Evolutionary conservation across 2,329 filamentous ascomycete species (phyloP).

Genomic region (Rachicladosporium sp.): DNA sequence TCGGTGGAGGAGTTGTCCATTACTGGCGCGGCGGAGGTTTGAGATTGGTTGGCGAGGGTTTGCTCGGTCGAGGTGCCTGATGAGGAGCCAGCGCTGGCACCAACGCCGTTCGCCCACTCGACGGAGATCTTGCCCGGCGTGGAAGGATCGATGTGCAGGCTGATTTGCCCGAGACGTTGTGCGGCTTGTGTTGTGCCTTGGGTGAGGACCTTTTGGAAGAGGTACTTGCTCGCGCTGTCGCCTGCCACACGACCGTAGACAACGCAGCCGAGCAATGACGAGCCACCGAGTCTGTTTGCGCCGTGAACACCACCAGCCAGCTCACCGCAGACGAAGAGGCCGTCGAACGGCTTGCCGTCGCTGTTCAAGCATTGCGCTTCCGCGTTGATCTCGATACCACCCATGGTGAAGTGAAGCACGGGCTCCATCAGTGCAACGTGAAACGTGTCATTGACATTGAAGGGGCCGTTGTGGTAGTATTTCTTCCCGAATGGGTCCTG

Average conservation of each 20-base stretch:
- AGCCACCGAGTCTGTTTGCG: conserved; percentile 95
- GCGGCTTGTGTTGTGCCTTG: conserved; percentile 50
- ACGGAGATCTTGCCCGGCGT: conserved; percentile 86
- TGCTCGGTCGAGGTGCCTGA: conserved; percentile 19
- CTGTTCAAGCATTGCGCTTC: conserved; percentile 86
- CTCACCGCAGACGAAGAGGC: conserved; percentile 93
- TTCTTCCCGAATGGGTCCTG: conserved; percentile 98
- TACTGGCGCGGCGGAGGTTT: conserved; percentile 43
- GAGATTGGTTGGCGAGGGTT: conserved; percentile 33
- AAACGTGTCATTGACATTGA: conserved; percentile 87
- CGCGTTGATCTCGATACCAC: conserved; percentile 98
- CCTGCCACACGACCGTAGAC: conserved; percentile 97
- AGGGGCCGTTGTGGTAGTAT: conserved; percentile 93
- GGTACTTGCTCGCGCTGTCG: conserved; percentile 86
- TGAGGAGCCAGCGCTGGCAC: conserved; percentile 14
- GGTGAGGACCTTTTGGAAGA: conserved; percentile 82
- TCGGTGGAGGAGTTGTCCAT: conserved; percentile 36
- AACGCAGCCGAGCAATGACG: conserved; percentile 93
- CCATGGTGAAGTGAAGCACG: conserved; percentile 99
- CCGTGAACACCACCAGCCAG: conserved; percentile 96
- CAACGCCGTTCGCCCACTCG: conserved; percentile 60
- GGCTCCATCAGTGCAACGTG: conserved; percentile 97
- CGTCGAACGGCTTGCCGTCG: conserved; percentile 86
- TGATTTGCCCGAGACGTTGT: conserved; percentile 88
- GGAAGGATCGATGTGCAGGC: conserved; percentile 88